phyloP scores from a whole-genome alignment of 2,329 filamentous ascomycete genomes.

The Sphaerulina populicola region DNA sequence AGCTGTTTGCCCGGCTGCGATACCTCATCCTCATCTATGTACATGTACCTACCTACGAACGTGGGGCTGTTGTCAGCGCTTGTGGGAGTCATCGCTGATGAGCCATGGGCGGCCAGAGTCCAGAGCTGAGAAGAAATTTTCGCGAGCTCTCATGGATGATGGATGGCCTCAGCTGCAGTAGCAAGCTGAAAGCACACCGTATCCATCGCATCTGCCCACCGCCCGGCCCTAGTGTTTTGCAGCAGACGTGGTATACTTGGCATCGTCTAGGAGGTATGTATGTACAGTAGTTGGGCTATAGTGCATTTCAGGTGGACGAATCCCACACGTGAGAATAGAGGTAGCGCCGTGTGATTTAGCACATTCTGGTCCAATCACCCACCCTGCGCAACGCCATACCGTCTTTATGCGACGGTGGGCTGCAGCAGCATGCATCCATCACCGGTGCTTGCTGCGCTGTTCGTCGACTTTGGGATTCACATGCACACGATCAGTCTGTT shows the following conservation, averaged over 20 bases:
- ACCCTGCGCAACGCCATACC: conserved; percentile 2
- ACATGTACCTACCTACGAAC: background rate
- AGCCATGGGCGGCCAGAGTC: conserved; percentile 1
- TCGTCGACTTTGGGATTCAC: background rate
- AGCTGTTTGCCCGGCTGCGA: background rate
- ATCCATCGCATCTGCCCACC: conserved; percentile 6
- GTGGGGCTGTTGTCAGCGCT: background rate
- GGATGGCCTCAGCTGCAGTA: too few species aligned
- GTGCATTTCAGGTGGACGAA: conserved; percentile 10
- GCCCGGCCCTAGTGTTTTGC: conserved; percentile 9
- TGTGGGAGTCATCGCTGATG: background rate
- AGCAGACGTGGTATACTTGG: conserved; percentile 13
- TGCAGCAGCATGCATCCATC: too few species aligned
- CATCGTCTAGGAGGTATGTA: too few species aligned
- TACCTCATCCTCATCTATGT: too few species aligned
- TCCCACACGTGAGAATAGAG: conserved; percentile 6
- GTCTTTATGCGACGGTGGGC: background rate
- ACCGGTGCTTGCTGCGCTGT: conserved; percentile 8
- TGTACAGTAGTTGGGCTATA: conserved; percentile 10
- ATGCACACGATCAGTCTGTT: conserved; percentile 3
- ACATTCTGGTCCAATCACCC: conserved; percentile 3
- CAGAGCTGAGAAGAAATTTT: conserved; percentile 5
- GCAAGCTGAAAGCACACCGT: conserved; percentile 6
- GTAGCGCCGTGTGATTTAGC: background rate
- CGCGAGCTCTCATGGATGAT: conserved; percentile 11